Conservation (phyloP, 495 filamentous ascomycete genomes). For the Trichoderma parareesei region DNA sequence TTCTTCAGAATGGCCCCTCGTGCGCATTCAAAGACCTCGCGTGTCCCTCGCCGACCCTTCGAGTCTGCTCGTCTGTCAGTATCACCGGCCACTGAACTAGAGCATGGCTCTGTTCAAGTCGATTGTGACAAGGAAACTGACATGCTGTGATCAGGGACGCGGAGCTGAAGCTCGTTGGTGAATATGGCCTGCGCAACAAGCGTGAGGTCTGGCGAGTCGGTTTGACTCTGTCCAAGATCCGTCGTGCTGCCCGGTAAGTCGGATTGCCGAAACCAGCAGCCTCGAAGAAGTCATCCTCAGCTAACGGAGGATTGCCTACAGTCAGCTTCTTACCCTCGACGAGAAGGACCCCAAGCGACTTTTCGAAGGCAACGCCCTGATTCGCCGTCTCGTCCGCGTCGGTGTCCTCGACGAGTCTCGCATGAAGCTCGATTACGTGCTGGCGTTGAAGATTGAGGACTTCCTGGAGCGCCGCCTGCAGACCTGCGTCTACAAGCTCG, state of each 20-base stretch:
- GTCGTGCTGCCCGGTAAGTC: conserved; percentile 97
- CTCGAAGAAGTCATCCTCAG: background rate
- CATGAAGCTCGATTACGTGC: conserved; percentile 99
- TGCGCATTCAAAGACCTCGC: conserved; percentile 97
- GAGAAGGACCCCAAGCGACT: conserved; percentile 99
- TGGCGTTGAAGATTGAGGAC: conserved; percentile 95
- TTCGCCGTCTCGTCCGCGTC: conserved; percentile 98
- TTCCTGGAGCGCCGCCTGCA: conserved; percentile 99
- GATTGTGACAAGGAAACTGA: conserved; percentile 52
- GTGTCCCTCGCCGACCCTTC: conserved; percentile 81
- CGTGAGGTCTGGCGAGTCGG: conserved; percentile 99
- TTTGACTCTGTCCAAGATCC: conserved; percentile 99
- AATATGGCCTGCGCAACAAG: conserved; percentile 99
- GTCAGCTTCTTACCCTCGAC: conserved; percentile 98
- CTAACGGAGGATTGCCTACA: conserved; percentile 27
- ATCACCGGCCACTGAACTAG: conserved; percentile 89
- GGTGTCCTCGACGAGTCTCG: conserved; percentile 99
- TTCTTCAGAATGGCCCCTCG: conserved; percentile 22
- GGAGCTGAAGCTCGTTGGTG: conserved; percentile 97
- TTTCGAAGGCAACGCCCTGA: conserved; percentile 99
- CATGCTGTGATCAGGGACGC: conserved; percentile 68
- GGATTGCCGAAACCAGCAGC: conserved; percentile 12
- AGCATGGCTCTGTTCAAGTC: conserved; percentile 98
- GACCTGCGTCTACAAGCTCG: conserved; percentile 99
- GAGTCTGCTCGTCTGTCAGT: conserved; percentile 99